Evolutionary conservation across 768 basidiomycete species (phyloP), one percentile per base, ranked within the genome.

Genomic region (Trametes sanguinea): DNA sequence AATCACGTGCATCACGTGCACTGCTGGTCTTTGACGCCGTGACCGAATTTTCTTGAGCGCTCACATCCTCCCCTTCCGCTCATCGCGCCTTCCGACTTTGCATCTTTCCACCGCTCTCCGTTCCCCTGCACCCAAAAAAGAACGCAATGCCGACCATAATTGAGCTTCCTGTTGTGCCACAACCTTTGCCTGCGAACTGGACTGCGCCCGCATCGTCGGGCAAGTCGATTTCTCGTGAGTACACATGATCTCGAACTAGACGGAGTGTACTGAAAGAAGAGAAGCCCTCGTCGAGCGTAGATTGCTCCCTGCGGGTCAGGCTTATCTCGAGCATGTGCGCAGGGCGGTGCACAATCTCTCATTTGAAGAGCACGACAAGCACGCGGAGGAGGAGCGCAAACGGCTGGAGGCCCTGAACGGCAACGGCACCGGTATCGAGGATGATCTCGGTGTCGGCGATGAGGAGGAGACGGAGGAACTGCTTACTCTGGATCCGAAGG

Each of bases 371-470:
- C 83, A 95, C 67, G 95, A 98, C 77, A 82, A 82, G 68, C 81
- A 83, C 70, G 74, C 84, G 50, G 79, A 81, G 68, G 79, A 83
- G 63, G 81, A 85, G 61, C 78, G 76, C 39, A 78, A 80, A 68
- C 83, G 81, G 39, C 74, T 82, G 37, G 77, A 81, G 55, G 78
- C 79, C 4, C 76, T 85, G 16, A 81, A 82, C 65, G 78, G 71
- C 4, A 75, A 75, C 46, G 85, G 80, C 17, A 71, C 72, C 4
- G 79, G 79, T 55, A 76, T 76, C 6, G 90, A 90, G 63, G 91
- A 92, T 69, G 95, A 95, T 78, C 85, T 94, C 11, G 96, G 94
- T 32, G 89, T 98, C 6, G 95, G 95, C 1, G 90, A 94, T 61
- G 97, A 98, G 76, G 80, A 86, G 64, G 96, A 98, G 78, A 74